A percentile compares a stretch with the other conserved stretches of the same genome.
phyloP scores from a whole-genome alignment of 495 filamentous ascomycete species.

The Tuber magnatum region DNA sequence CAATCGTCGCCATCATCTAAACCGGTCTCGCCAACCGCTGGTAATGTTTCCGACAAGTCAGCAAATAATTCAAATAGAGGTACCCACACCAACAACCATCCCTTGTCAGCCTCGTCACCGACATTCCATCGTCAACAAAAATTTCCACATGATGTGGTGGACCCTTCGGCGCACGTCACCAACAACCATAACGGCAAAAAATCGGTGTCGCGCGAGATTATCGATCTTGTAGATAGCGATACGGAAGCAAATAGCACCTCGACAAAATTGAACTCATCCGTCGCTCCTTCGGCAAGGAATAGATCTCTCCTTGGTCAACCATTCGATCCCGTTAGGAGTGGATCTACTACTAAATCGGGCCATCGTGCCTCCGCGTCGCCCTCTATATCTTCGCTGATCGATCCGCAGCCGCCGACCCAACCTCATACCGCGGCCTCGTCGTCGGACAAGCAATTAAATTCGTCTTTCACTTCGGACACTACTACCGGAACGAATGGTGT shows the following conservation, averaged over 20 bases:
- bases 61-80: conserved; percentile 30
- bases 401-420: conserved; percentile 32
- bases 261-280: conserved; percentile 30
- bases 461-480: conserved; percentile 19
- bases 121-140: conserved; percentile 37
- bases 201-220: conserved; percentile 35
- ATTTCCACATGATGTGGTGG: conserved; percentile 35
- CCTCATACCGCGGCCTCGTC: conserved; percentile 8
- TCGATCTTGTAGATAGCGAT: conserved; percentile 35
- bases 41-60: conserved; percentile 39
- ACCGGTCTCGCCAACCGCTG: conserved; percentile 37
- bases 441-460: conserved; percentile 17
- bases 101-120: conserved; percentile 21
- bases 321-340: conserved; percentile 37
- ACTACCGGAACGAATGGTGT: conserved; percentile 35
- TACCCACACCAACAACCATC: conserved; percentile 34
- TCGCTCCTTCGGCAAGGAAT: conserved; percentile 30
- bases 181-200: conserved; percentile 27
- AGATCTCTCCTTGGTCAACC: conserved; percentile 30
- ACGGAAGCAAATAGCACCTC: conserved; percentile 31
- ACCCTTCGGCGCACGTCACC: conserved; percentile 18
- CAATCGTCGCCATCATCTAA: conserved; percentile 34
- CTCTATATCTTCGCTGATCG: conserved; percentile 40
- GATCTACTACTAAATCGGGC: conserved; percentile 30
- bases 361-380: conserved; percentile 41